Base-by-base conservation (phyloP, 345 rosid species). In the Salix brachista region DNA sequence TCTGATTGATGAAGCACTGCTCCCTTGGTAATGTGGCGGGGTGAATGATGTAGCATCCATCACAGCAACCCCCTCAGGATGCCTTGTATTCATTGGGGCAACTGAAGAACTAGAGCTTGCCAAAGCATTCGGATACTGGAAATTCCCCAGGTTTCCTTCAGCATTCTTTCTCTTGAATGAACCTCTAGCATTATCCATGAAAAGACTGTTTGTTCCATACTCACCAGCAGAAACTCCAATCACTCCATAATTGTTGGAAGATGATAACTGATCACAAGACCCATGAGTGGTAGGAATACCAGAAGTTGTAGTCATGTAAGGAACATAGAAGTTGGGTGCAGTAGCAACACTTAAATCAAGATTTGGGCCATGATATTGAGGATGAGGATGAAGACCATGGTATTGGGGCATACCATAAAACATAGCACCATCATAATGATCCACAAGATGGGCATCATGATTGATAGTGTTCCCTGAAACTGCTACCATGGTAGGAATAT, bases 161-260 rank as follows among this genome's bases (percentile, higher is more conserved):
- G 87, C 77, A 60, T 81, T 90, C 83, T 94, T 94, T 84, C 89
- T 89, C 86, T 92, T 92, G 83, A 79, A 92, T 56, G 87, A 67
- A 50, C 87, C 89, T 80, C 90, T 88, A 36, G 81, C 81, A 65
- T 82, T 78, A 74, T 89, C 93, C 88, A 88, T 80, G 71, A 83
- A 86, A 71, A 83, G 86, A 30, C 67, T 73, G 68, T 80, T 86
- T 76, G 86, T 85, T 69, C 89, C 91, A 79, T 86, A 82, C 39
- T 88, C 92, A 73, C 83, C 90, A 8, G 84, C 80, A 70, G 89
- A 72, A 74, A 77, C 88, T 83, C 93, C 94, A 75, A 69, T 54
- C 69, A 81, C 82, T 36, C 83, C 80, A 46, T 83, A 84, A 79
- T 78, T 86, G 81, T 87, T 83, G 46, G 85, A 83, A 70, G 89